Conservation (phyloP, 2,329 filamentous ascomycete genomes). For the Phaeosphaeriaceae sp. region DNA sequence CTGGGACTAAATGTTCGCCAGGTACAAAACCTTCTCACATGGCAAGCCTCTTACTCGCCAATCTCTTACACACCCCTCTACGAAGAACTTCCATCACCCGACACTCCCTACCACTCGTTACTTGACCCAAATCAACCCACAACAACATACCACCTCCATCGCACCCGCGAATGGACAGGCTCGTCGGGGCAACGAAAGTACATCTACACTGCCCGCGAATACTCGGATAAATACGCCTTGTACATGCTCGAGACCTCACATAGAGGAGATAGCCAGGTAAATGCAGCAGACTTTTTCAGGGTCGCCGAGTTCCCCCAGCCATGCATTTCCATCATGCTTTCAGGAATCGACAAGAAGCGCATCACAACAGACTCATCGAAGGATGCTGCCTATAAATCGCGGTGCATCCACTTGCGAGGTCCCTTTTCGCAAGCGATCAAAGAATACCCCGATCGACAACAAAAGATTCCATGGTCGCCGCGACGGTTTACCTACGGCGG, state of each 20-base stretch:
- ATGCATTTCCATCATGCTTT: conserved; percentile 43
- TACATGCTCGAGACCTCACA: conserved; percentile 46
- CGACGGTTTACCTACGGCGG: conserved; percentile 47
- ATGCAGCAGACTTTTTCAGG: conserved; percentile 44
- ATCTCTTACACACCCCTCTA: conserved; percentile 40
- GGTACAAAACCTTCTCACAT: conserved; percentile 47
- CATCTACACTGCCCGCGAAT: conserved; percentile 46
- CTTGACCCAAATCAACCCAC: conserved; percentile 41
- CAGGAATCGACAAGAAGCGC: conserved; percentile 43
- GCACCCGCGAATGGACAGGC: conserved; percentile 46
- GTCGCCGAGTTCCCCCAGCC: conserved; percentile 42
- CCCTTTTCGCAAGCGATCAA: conserved; percentile 43
- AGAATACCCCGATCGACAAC: conserved; percentile 45
- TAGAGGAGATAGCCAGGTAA: conserved; percentile 42
- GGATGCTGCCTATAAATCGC: conserved; percentile 44
- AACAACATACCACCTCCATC: conserved; percentile 45
- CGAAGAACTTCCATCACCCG: conserved; percentile 41
- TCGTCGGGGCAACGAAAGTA: conserved; percentile 43
- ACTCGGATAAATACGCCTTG: conserved; percentile 44
- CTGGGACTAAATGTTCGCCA: conserved; percentile 16
- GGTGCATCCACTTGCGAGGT: conserved; percentile 42
- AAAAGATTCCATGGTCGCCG: conserved; percentile 48
- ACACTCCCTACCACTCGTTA: conserved; percentile 43
- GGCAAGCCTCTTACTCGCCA: conserved; percentile 44
- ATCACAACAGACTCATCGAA: conserved; percentile 27